Percentiles rank a stretch among this genome's conserved stretches.
These are phyloP conservation scores for Trichoderma atrobrunneum DNA, from an alignment of 2,329 filamentous ascomycete genomes.

Conservation along the genomic window DNA sequence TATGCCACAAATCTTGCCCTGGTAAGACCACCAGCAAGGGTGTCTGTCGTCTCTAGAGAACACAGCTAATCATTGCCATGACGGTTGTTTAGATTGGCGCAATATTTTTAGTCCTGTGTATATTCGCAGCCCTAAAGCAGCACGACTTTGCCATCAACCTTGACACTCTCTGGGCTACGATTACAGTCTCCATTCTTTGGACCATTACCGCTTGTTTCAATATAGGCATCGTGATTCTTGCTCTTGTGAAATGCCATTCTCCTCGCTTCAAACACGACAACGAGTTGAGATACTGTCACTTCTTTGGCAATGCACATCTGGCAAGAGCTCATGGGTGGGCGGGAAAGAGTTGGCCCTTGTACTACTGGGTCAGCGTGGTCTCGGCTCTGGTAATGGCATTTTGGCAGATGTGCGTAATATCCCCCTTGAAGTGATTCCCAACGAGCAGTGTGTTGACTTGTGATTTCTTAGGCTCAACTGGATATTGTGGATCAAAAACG, in stretches of 20 bases:
- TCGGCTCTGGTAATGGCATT: not conserved
- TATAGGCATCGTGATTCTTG: not conserved
- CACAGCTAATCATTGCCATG: not conserved
- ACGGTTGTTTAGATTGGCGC: not conserved
- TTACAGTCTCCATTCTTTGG: not conserved
- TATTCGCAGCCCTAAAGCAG: not conserved
- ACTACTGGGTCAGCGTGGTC: not conserved
- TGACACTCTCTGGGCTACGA: not conserved
- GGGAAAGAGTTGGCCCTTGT: not conserved
- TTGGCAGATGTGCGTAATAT: constrained; percentile 4
- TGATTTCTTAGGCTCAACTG: not conserved
- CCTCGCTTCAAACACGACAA: not conserved
- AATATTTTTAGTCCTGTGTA: not conserved
- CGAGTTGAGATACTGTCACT: not conserved
- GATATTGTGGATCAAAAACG: not conserved
- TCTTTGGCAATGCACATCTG: constrained; percentile 5
- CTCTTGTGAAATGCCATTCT: not conserved
- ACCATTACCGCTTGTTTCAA: not conserved
- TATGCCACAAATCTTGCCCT: not conserved
- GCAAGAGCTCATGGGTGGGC: not conserved
- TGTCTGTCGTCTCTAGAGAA: not conserved
- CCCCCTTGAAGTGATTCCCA: no score
- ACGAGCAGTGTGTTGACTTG: not conserved
- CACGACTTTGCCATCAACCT: not conserved
- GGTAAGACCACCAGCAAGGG: not conserved